These are phyloP conservation scores for Linum lewisii DNA, from an alignment of 345 rosid species.

Conservation along the genomic window DNA sequence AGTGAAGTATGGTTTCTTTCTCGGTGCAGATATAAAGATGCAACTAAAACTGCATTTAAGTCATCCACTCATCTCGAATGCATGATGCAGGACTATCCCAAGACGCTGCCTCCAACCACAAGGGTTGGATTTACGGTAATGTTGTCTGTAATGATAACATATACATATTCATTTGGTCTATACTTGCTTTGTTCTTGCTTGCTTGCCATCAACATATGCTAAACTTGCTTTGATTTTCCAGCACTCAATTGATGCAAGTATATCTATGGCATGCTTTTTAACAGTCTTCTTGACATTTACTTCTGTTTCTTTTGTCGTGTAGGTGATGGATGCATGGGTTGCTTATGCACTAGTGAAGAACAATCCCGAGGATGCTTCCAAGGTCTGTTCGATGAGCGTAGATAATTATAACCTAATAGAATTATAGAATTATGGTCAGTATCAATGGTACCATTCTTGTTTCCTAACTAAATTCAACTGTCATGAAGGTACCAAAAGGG, in stretches of 20 bases:
- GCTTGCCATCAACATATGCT: too few species aligned
- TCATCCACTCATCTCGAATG: conserved; percentile 94
- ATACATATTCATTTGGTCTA: not conserved
- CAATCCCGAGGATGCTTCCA: conserved; percentile 90
- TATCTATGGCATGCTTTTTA: too few species aligned
- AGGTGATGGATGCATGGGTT: conserved; percentile 85
- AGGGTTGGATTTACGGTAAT: conserved; percentile 89
- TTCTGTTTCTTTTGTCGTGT: conserved; percentile 5
- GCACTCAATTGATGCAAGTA: too few species aligned
- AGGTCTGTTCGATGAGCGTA: conserved; percentile 31
- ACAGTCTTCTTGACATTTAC: not conserved
- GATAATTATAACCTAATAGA: not conserved
- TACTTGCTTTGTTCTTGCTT: too few species aligned
- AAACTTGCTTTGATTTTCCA: too few species aligned
- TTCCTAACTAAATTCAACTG: not conserved
- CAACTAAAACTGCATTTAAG: conserved; percentile 73
- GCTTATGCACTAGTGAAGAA: conserved; percentile 94
- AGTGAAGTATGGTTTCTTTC: conserved; percentile 4
- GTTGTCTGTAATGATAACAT: not conserved
- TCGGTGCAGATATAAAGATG: conserved; percentile 74
- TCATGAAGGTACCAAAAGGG: conserved; percentile 74
- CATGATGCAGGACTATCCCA: conserved; percentile 99
- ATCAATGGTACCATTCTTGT: not conserved
- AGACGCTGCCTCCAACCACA: conserved; percentile 79
- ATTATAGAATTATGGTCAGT: not conserved